Conservation (phyloP, 495 filamentous ascomycete genomes). For the Penicillium dipodomyicola region DNA sequence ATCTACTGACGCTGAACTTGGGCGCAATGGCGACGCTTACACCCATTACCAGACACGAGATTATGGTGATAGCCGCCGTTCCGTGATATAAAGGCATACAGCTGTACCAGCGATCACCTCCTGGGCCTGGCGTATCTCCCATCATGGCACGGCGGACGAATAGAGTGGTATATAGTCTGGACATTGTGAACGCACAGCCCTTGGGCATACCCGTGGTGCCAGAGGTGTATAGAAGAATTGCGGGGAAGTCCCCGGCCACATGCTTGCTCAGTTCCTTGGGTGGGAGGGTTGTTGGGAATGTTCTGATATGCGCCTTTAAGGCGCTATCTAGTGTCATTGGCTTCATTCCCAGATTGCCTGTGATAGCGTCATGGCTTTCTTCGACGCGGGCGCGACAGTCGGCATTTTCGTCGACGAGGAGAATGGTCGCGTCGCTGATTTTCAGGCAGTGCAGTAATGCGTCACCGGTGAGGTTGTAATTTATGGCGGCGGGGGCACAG, state of each 20-base stretch:
- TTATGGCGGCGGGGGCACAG: constrained; percentile 67
- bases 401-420: constrained; percentile 65
- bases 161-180: constrained; percentile 32
- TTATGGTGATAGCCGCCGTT: constrained; percentile 59
- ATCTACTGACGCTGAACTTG: constrained; percentile 66
- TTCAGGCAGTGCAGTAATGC: constrained; percentile 68
- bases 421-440: constrained; percentile 54
- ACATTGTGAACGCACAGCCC: constrained; percentile 53
- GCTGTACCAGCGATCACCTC: constrained; percentile 64
- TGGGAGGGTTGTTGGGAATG: constrained; percentile 47
- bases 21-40: constrained; percentile 64
- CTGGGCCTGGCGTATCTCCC: constrained; percentile 36
- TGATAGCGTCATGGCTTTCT: constrained; percentile 46
- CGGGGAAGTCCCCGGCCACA: constrained; percentile 50
- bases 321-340: constrained; percentile 50
- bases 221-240: constrained; percentile 67
- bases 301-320: constrained; percentile 47
- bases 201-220: constrained; percentile 69
- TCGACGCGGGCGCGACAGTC: constrained; percentile 56
- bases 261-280: constrained; percentile 32
- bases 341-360: constrained; percentile 52
- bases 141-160: constrained; percentile 27
- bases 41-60: constrained; percentile 55
- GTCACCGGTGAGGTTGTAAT: constrained; percentile 65
- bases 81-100: constrained; percentile 85